Evolutionary conservation across 2,329 filamentous ascomycete species (phyloP), one percentile per base, ranked within the genome.

Genomic region (Geosmithia morbida): DNA sequence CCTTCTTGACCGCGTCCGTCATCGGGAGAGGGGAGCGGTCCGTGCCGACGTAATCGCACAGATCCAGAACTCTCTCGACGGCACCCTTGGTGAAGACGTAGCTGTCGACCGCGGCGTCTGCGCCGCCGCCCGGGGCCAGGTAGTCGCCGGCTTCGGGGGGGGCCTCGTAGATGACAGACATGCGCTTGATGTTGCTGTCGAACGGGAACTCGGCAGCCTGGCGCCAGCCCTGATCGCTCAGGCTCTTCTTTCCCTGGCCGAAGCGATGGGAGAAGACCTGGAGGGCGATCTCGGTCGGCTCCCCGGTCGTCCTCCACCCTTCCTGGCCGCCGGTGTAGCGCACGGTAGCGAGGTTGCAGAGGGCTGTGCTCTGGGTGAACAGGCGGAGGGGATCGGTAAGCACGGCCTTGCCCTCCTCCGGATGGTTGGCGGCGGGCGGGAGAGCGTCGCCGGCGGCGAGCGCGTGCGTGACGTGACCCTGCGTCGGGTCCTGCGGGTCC

Each of bases 231-330:
- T 65, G 58, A 2, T 56, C 61, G 48, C 74, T 70, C 2, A 79
- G 62, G 1, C 60, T 56, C 56, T 74, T 75, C 60, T 77, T 79
- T 41, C 76, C 74, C 20, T 67, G 66, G 43, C 71, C 66, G 58
- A 87, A 86, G 40, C 84, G 79, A 54, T 80, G 76, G 2, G 83
- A 75, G 54, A 88, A 84, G 7, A 88, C 81, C 53, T 87, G 83
- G 6, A 88, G 73, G 1, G 85, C 83, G 53, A 87, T 82, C 57
- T 88, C 84, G 1, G 84, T 87, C 0, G 82, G 81, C 56, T 85
- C 81, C 13, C 81, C 83, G 13, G 77, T 77, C 1, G 79, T 79
- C 55, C 79, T 72, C 82, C 82, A 86, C 51, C 68, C 67, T 26
- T 66, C 64, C 26, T 73, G 68, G n/a, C 71, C 67, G 0, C 75